Conservation (phyloP, 2,329 filamentous ascomycete genomes). For the Xylaria sp. region DNA sequence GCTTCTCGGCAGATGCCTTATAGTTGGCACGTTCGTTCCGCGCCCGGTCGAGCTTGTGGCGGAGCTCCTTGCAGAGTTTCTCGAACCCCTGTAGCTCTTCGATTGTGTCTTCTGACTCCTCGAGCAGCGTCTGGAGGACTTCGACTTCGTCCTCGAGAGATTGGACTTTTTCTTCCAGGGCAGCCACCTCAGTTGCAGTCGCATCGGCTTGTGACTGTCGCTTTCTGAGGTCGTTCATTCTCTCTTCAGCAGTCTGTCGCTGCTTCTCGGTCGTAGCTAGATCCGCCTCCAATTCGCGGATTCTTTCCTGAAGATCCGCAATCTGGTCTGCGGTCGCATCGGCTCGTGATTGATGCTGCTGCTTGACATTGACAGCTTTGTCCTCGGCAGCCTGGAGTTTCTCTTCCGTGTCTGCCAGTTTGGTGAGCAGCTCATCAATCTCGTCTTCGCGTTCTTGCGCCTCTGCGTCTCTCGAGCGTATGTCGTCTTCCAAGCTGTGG, state of each 20-base stretch:
- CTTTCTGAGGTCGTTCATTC: slow-evolving; percentile 37
- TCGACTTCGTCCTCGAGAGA: slow-evolving; percentile 72
- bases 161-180: slow-evolving; percentile 63
- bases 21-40: slow-evolving; percentile 59
- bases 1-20: slow-evolving; percentile 49
- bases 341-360: slow-evolving; percentile 49
- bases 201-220: slow-evolving; percentile 49
- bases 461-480: slow-evolving; percentile 67
- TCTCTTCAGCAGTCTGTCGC: slow-evolving; percentile 32
- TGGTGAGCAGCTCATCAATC: not conserved
- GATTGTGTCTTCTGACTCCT: slow-evolving; percentile 57
- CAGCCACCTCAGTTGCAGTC: slow-evolving; percentile 58
- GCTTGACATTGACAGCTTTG: slow-evolving; percentile 55
- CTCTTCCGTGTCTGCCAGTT: not conserved
- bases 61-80: slow-evolving; percentile 48
- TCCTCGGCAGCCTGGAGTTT: slow-evolving; percentile 36
- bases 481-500: slow-evolving; percentile 67
- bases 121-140: slow-evolving; percentile 60
- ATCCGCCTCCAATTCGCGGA: slow-evolving; percentile 59
- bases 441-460: slow-evolving; percentile 64
- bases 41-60: slow-evolving; percentile 63
- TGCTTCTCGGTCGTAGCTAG: slow-evolving; percentile 42
- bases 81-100: slow-evolving; percentile 42
- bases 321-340: slow-evolving; percentile 44
- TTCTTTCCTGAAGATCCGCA: slow-evolving; percentile 32